phyloP scores from a whole-genome alignment of 2,329 filamentous ascomycete genomes.

The Paramyrothecium roridum region DNA sequence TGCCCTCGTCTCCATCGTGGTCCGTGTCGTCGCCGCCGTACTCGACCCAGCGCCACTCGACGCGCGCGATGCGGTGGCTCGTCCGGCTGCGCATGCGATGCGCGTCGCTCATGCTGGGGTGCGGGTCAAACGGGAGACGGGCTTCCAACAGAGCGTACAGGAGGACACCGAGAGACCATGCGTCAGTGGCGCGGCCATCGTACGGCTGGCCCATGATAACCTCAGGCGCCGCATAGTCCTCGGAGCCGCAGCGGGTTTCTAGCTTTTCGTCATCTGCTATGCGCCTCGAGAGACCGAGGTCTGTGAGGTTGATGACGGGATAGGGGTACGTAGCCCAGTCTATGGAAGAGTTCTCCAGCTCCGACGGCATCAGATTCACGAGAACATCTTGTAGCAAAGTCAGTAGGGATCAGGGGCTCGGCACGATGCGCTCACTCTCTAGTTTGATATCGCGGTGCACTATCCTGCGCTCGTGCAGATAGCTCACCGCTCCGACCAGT shows the following conservation, averaged over 20 bases:
- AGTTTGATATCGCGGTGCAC: constrained; percentile 98
- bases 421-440: constrained; percentile 62
- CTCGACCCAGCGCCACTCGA: constrained; percentile 92
- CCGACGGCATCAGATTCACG: constrained; percentile 72
- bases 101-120: constrained; percentile 74
- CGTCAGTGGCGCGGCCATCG: constrained; percentile 86
- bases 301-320: constrained; percentile 83
- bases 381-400: constrained; percentile 81
- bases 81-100: constrained; percentile 76
- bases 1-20: constrained; percentile 66
- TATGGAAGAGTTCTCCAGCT: constrained; percentile 59
- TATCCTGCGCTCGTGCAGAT: constrained; percentile 81
- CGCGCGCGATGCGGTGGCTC: constrained; percentile 89
- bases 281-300: constrained; percentile 83
- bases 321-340: constrained; percentile 76
- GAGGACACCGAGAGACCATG: constrained; percentile 91
- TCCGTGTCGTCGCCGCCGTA: constrained; percentile 83
- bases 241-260: constrained; percentile 90
- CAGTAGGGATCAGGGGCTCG: constrained; percentile 5
- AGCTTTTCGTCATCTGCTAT: constrained; percentile 84
- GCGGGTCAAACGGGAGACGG: constrained; percentile 88
- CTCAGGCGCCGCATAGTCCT: constrained; percentile 96
- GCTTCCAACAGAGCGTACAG: constrained; percentile 92
- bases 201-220: constrained; percentile 95
- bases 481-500: constrained; percentile 77